Base-by-base conservation (phyloP, 2,329 filamentous ascomycete species). In the Phyllachora maydis region DNA sequence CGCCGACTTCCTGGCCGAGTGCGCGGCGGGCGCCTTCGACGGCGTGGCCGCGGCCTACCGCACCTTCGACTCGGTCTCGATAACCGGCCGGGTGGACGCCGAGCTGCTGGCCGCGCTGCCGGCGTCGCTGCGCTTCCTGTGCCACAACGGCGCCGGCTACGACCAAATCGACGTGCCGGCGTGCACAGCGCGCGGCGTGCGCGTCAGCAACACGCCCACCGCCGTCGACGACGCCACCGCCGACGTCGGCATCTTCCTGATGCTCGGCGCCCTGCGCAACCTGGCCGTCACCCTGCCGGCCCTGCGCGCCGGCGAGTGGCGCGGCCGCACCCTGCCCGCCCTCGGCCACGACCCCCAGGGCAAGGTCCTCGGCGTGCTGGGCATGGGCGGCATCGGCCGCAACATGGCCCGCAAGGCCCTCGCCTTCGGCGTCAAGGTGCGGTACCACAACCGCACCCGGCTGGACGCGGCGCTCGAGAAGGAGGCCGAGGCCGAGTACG, bases 341-440 rank as follows among this genome's bases (percentile, higher is more conserved):
- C 49, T 68, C 5, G 79, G 78, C 8, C 74, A 77, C 39, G 78
- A 88, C 38, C 78, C 78, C 2, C 58, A 76, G 43, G 76, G 74
- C 17, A 88, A 85, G 45, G 52, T 70, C 2, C 56, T 90, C 4
- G 79, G 79, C 0, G 81, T 90, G 29, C 44, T 90, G 19, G 79
- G 79, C 5, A 85, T 88, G 77, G 79, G 79, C 11, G 77, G 79
- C 3, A 88, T 90, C 30, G 79, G 81, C 1, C 56, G 72, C 17
- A 79, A 81, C 38, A 47, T 88, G 35, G 77, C 73, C 40, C 63
- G 54, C 41, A 82, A 82, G 46, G 74, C 71, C 3, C 56, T 64
- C 25, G 74, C 58, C 1, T 83, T 90, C 40, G 75, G 71, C 8
- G 82, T 88, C 74, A 59, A 47, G 20, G 57, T 77, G 8, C 59